Percentiles rank a stretch among this genome's conserved stretches.
Evolutionary conservation across 345 rosid genomes (phyloP).

Genomic region (Salix exigua): DNA sequence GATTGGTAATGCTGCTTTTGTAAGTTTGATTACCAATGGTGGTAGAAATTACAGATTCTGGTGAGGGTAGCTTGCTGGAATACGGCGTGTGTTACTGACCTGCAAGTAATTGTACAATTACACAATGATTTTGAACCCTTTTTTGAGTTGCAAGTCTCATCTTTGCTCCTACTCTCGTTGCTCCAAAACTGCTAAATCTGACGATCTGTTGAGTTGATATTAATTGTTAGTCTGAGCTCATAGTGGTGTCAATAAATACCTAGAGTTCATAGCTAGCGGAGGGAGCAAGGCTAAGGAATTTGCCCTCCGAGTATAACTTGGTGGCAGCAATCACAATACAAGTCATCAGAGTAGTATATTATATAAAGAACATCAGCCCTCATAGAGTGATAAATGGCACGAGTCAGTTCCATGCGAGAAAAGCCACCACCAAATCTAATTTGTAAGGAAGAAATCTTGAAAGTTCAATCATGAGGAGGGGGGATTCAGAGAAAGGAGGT

Average conservation of each 20-base stretch:
- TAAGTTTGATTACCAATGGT: slow-evolving; percentile 2
- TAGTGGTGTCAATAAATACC: not conserved
- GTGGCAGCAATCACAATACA: not conserved
- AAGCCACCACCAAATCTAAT: too few species aligned
- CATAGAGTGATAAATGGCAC: not conserved
- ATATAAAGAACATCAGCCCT: not conserved
- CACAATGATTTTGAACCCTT: slow-evolving; percentile 21
- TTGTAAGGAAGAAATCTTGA: too few species aligned
- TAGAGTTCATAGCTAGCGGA: not conserved
- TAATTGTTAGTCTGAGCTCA: not conserved
- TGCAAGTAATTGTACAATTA: slow-evolving; percentile 19
- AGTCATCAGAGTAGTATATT: not conserved
- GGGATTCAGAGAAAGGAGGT: too few species aligned
- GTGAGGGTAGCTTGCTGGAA: slow-evolving; percentile 20
- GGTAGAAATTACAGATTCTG: slow-evolving; percentile 7
- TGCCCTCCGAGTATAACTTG: not conserved
- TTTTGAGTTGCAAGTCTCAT: not conserved
- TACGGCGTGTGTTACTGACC: not conserved
- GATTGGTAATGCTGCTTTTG: not conserved
- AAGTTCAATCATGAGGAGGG: too few species aligned
- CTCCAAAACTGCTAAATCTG: not conserved
- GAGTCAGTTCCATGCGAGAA: too few species aligned
- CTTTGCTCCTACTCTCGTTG: not conserved
- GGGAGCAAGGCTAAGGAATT: not conserved
- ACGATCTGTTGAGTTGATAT: not conserved